Percentiles rank a stretch among this genome's conserved stretches.
Conservation (phyloP, 148 eudicot genomes). For the Vaccinium darrowii region DNA sequence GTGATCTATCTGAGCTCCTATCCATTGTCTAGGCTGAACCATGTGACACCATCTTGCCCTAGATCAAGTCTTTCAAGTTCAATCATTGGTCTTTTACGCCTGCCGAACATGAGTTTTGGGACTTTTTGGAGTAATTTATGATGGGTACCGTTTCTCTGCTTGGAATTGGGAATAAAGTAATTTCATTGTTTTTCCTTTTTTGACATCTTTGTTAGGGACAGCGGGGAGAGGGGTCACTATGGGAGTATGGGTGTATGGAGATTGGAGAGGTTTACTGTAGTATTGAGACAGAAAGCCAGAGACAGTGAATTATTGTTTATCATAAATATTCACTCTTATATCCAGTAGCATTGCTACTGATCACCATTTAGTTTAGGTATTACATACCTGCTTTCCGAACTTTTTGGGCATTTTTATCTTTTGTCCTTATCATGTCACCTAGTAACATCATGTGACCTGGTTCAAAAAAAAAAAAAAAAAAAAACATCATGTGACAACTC, state of each 20-base stretch:
- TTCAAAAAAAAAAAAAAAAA: no score
- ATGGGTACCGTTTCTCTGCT: no score
- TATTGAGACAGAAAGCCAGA: not conserved
- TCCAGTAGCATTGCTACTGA: not conserved
- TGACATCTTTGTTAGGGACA: not conserved
- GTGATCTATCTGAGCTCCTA: not conserved
- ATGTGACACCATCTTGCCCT: slow-evolving; percentile 12
- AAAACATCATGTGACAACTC: not conserved
- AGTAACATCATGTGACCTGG: not conserved
- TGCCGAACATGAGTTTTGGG: not conserved
- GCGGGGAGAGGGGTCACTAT: not conserved
- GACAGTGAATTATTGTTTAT: not conserved
- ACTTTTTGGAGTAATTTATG: not conserved
- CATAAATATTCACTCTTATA: not conserved
- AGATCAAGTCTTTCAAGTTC: not conserved
- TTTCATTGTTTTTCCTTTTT: not conserved
- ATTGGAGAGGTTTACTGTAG: not conserved
- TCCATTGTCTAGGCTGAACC: not conserved
- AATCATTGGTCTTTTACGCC: not conserved
- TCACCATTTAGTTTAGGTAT: not conserved
- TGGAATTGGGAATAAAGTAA: not conserved
- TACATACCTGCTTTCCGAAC: not conserved
- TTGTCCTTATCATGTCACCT: not conserved
- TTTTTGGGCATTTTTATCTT: not conserved
- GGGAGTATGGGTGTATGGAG: not conserved